Base-by-base conservation (phyloP, 257 asterid species). In the Nicotiana tabacum region DNA sequence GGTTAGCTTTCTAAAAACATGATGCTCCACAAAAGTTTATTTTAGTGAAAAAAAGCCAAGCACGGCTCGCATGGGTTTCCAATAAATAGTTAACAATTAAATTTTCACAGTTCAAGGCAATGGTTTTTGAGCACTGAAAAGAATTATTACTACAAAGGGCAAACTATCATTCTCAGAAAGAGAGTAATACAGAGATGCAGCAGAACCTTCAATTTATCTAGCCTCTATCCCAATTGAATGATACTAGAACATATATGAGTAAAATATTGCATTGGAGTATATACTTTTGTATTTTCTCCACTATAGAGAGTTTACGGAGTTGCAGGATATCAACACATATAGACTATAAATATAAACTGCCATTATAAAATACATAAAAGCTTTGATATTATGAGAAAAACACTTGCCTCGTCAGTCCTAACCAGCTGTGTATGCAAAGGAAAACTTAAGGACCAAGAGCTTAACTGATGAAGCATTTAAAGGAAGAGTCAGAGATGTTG, bases 381-480 rank as follows among this genome's bases (percentile, higher is more conserved):
- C 48, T 29, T 3, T 53, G 15, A 11, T 65, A 61, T 33, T 43
- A 27, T 8, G 56, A 72, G 43, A 37, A 58, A 4, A 58, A 43
- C 9, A 85, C 91, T 90, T 87, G 83, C 99, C 98, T 94, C 98
- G 85, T 87, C 82, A 51, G 91, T 83, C 55, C 89, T 86, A 56
- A 91, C 92, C 86, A 81, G 91, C 83, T 94, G 95, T 39, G 83
- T 81, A 32, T 87, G 92, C 83, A 95, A 83, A 32, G 94, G 95
- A 79, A 96, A 94, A 84, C 84, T 89, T 88, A 94, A 87, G 83
- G 97, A 96, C 98, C 98, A 96, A 48, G 90, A 92, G 90, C 98
- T 88, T 48, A 94, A 95, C 99, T 96, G 96, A 83, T 86, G 57
- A 88, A 83, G 74, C 78, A 89, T 77, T 69, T 70, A 48, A 32